phyloP scores from a whole-genome alignment of 148 eudicot genomes.

The Pharnaceum exiguum region DNA sequence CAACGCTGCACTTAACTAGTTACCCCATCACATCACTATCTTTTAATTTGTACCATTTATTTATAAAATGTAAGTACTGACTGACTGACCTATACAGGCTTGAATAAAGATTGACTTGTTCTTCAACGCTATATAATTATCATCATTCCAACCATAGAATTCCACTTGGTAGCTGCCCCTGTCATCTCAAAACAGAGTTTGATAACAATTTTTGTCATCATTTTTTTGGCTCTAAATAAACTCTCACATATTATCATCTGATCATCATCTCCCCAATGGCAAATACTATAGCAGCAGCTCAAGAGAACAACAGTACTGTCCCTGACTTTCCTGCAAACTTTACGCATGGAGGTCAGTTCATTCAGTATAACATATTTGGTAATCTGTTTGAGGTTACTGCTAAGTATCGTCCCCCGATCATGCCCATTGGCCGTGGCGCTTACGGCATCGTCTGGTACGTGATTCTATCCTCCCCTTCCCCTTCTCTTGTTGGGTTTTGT shows the following conservation, averaged over 20 bases:
- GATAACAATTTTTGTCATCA: background rate
- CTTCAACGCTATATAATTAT: constrained; percentile 7
- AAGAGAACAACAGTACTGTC: constrained; percentile 25
- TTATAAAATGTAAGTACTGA: background rate
- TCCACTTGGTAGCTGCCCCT: background rate
- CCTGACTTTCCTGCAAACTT: constrained; percentile 56
- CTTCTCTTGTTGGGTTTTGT: background rate
- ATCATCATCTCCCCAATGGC: background rate
- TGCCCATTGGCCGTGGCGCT: constrained; percentile 96
- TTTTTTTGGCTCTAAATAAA: background rate
- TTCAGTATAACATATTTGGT: constrained; percentile 67
- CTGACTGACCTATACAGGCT: background rate
- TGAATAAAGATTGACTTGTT: background rate
- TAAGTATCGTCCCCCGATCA: constrained; percentile 86
- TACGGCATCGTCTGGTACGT: constrained; percentile 92
- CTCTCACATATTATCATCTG: background rate
- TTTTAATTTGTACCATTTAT: background rate
- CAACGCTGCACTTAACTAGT: background rate
- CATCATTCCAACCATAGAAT: background rate
- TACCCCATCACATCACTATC: background rate
- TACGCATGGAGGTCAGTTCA: constrained; percentile 67
- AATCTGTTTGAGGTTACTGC: constrained; percentile 64
- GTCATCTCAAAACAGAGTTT: background rate
- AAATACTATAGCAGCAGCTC: constrained; percentile 17
- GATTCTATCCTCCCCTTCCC: background rate